Evolutionary conservation across 768 basidiomycete genomes (phyloP).

Genomic region (Coprinopsis sp.): DNA sequence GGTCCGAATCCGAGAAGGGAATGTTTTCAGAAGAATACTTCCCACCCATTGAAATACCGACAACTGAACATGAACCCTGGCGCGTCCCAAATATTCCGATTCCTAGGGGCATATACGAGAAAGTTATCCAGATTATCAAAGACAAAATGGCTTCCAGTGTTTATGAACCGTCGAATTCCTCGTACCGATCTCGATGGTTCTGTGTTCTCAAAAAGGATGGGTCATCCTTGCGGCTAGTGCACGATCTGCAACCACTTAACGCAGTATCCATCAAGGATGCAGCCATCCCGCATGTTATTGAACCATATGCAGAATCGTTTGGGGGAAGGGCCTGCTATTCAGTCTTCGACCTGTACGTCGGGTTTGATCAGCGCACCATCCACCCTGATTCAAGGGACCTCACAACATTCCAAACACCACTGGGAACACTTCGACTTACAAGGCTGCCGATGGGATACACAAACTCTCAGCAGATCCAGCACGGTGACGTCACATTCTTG

Average conservation of each 20-base stretch:
- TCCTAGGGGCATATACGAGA: not conserved
- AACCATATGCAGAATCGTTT: conserved; percentile 19
- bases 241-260: conserved; percentile 28
- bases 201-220: not conserved
- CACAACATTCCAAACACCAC: conserved; percentile 37
- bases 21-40: conserved; percentile 29
- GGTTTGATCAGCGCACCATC: conserved; percentile 17
- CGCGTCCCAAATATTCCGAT: not conserved
- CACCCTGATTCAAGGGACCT: conserved; percentile 26
- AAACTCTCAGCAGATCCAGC: conserved; percentile 13
- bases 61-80: not conserved
- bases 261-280: conserved; percentile 25
- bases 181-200: not conserved
- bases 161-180: not conserved
- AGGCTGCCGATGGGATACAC: conserved; percentile 33
- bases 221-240: conserved; percentile 20
- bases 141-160: not conserved
- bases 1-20: conserved; percentile 33
- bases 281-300: conserved; percentile 19
- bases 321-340: not conserved
- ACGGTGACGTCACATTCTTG: conserved; percentile 24
- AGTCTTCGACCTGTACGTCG: not conserved
- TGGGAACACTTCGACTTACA: conserved; percentile 23
- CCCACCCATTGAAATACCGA: conserved; percentile 26
- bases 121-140: not conserved